Base-by-base conservation (phyloP, 139 green algal species). In the Microglena sp. region DNA sequence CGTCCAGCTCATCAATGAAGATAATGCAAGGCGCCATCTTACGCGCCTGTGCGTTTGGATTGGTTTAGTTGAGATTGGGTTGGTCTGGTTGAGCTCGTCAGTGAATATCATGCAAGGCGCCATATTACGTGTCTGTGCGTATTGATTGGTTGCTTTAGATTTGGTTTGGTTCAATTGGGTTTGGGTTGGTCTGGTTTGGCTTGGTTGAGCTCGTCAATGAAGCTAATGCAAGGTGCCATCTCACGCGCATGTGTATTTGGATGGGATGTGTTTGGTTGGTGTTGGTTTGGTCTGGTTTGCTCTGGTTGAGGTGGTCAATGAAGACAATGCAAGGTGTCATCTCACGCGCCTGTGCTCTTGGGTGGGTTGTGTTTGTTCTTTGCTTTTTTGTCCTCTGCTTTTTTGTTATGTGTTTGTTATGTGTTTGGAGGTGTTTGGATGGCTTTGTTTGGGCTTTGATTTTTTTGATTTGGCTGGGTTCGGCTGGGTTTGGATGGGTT, bases 151-250 rank as follows among this genome's bases (percentile, higher is more conserved):
- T 50, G 40, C 15, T 50, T 11, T 50, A 24, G 40, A 24, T 50
- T 11, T 50, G 11, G 40, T 50, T 50, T n/a, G n/a, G n/a, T n/a
- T n/a, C n/a, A n/a, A n/a, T n/a, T n/a, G n/a, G n/a, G n/a, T n/a
- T n/a, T n/a, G n/a, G n/a, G n/a, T n/a, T n/a, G n/a, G n/a, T n/a
- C n/a, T n/a, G n/a, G n/a, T n/a, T n/a, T n/a, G n/a, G n/a, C n/a
- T n/a, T n/a, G n/a, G 67, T 97, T 90, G 43, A 97, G 86, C 83
- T 97, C 92, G 70, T 97, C 92, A 50, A 97, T 94, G 76, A 97
- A 97, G 65, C 96, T 90, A 84, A 97, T 96, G 65, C 84, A 84
- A 0, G 92, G 92, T 0, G 89, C 7, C 11, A 65, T 33, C 11
- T 34, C 21, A 34, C 58, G 58, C 18, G 58, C 58, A 28, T 64